These are phyloP conservation scores for Aspergillus flavus DNA, from an alignment of 2,329 filamentous ascomycete genomes.

Conservation along the genomic window DNA sequence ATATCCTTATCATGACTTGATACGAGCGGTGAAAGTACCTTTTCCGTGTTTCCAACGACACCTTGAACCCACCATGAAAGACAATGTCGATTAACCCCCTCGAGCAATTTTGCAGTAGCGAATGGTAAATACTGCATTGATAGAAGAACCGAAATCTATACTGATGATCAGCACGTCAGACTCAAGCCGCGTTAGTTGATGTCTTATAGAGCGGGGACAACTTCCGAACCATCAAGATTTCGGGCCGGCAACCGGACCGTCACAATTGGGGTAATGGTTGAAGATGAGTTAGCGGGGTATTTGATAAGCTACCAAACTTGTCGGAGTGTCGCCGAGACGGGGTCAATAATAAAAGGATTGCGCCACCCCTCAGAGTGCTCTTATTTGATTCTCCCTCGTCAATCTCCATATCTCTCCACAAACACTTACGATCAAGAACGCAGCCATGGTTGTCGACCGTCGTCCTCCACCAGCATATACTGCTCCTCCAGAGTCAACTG, in stretches of 20 bases:
- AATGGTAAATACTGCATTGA: not conserved
- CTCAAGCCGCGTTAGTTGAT: not conserved
- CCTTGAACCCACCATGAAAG: not conserved
- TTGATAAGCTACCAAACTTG: not conserved
- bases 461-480: constrained; percentile 44
- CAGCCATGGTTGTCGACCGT: constrained; percentile 31
- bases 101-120: not conserved
- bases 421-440: not conserved
- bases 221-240: not conserved
- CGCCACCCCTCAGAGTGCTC: not conserved
- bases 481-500: constrained; percentile 36
- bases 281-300: constrained; percentile 10
- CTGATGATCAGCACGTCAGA: not conserved
- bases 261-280: not conserved
- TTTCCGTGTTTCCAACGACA: not conserved
- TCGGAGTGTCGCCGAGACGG: constrained; percentile 11
- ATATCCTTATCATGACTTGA: not conserved
- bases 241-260: constrained; percentile 1
- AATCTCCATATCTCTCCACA: not conserved
- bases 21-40: not conserved
- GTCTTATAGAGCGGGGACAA: not conserved
- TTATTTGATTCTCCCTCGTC: not conserved
- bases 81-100: not conserved
- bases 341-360: not conserved
- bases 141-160: not conserved